Evolutionary conservation across 2,329 filamentous ascomycete species (phyloP).

Genomic region (Emergomyces pasteurianus): DNA sequence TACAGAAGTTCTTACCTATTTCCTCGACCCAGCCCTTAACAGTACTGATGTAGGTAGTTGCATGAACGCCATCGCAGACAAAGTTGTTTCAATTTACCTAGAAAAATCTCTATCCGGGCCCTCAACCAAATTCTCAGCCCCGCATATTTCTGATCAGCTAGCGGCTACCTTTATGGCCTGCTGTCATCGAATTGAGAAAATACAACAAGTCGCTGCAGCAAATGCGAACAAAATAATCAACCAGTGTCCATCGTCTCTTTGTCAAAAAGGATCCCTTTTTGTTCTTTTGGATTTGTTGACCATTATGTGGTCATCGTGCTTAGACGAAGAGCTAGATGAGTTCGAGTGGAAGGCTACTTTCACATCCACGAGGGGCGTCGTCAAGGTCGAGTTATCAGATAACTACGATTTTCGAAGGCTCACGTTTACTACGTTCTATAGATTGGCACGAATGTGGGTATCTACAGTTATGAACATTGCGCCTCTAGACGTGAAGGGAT

Average conservation of each 20-base stretch:
- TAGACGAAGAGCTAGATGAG: conserved; percentile 88
- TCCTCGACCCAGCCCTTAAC: conserved; percentile 76
- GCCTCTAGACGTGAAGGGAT: conserved; percentile 84
- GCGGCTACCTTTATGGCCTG: conserved; percentile 75
- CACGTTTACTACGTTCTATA: conserved; percentile 68
- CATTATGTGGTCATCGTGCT: conserved; percentile 87
- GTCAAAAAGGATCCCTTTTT: conserved; percentile 81
- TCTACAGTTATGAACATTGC: conserved; percentile 68
- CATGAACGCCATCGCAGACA: conserved; percentile 51
- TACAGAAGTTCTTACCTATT: conserved; percentile 80
- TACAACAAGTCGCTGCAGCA: conserved; percentile 72
- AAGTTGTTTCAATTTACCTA: conserved; percentile 69
- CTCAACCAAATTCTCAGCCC: conserved; percentile 71
- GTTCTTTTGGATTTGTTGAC: conserved; percentile 83
- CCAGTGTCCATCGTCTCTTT: conserved; percentile 78
- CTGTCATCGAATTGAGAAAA: conserved; percentile 84
- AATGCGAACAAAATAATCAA: conserved; percentile 79
- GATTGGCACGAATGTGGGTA: conserved; percentile 70
- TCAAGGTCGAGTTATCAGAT: conserved; percentile 84
- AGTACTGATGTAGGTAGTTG: conserved; percentile 49
- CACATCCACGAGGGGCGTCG: conserved; percentile 61
- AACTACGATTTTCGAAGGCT: conserved; percentile 71
- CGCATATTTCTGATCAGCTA: conserved; percentile 79
- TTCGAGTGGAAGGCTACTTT: conserved; percentile 80
- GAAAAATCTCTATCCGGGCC: conserved; percentile 59